Base-by-base conservation (phyloP, 441 rosid genomes). In the Theobroma grandiflorum region DNA sequence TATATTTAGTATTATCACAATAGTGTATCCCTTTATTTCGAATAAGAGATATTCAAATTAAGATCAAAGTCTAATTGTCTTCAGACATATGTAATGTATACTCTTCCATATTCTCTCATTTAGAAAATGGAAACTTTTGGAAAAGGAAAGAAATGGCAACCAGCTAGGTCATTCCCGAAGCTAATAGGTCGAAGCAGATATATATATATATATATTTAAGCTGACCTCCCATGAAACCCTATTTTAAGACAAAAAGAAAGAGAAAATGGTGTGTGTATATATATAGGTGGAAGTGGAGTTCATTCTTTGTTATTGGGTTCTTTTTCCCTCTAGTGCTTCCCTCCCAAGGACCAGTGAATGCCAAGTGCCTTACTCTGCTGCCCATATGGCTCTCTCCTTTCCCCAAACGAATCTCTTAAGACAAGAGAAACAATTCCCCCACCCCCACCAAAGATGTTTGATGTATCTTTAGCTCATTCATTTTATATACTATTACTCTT, bases 381-480 rank as follows among this genome's bases (percentile, higher is more conserved):
- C 31, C 70, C 20, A n/a, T 4, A 2, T 57, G 11, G 45, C 31
- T 77, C 59, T 58, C 70, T 57, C 38, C 43, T 72, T 72, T 65
- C n/a, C 80, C 45, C 12, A 26, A 52, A 67, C 81, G 52, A 73
- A 58, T 74, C 79, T 67, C 78, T 66, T 53, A 53, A 63, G 53
- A 67, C 15, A 11, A 5, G 18, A 26, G 35, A 6, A 42, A 62
- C 78, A 72, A 71, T 16, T 18, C 64, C 77, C 50, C n/a, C 37
- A 63, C 72, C 58, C 45, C 66, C 74, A 68, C 84, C 9, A 8
- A 45, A 33, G 10, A 26, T 31, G 3, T 1, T 57, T 37, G 38
- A 49, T 53, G 5, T 59, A 45, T 8, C 76, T 71, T 71, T 43
- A 3, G 58, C 58, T 18, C 76, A 37, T 22, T 33, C n/a, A 31